Evolutionary conservation across 148 eudicot genomes (phyloP).

Genomic region (Camellia japonica): DNA sequence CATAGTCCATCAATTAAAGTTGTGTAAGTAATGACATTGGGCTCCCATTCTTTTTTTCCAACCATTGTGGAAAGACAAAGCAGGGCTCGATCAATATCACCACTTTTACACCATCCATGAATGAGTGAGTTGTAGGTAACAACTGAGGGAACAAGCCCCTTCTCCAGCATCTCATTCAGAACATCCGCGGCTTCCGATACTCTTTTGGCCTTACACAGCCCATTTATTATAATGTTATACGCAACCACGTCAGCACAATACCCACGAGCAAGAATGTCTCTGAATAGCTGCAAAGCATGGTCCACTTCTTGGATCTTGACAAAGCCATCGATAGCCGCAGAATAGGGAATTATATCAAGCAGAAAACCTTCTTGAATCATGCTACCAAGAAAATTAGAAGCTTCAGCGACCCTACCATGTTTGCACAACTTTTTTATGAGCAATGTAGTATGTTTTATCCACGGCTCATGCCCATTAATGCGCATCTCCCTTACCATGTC

Average conservation of each 20-base stretch:
- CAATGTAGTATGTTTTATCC: conserved; percentile 84
- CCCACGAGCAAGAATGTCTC: conserved; percentile 52
- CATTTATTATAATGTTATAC: conserved; percentile 73
- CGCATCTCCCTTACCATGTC: conserved; percentile 69
- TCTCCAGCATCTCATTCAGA: conserved; percentile 51
- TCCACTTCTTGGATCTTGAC: conserved; percentile 58
- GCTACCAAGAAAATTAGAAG: conserved; percentile 52
- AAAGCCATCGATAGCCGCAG: conserved; percentile 64
- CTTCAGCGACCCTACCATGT: conserved; percentile 57
- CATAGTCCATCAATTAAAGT: conserved; percentile 57
- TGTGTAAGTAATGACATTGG: conserved; percentile 49
- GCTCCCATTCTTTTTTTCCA: conserved; percentile 38
- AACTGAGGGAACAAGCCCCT: conserved; percentile 74
- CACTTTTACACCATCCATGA: conserved; percentile 77
- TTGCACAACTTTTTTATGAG: conserved; percentile 60
- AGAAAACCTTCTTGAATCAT: conserved; percentile 65
- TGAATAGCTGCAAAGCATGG: conserved; percentile 54
- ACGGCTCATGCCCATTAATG: conserved; percentile 61
- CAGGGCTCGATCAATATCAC: conserved; percentile 56
- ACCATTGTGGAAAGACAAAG: conserved; percentile 49
- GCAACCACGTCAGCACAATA: conserved; percentile 78
- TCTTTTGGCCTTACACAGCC: conserved; percentile 63
- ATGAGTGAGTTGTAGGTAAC: conserved; percentile 82
- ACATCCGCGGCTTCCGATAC: conserved; percentile 53
- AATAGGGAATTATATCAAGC: conserved; percentile 64